A percentile compares a stretch with the other conserved stretches of the same genome.
phyloP scores from a whole-genome alignment of 306 rosid genomes.

The Geum urbanum region DNA sequence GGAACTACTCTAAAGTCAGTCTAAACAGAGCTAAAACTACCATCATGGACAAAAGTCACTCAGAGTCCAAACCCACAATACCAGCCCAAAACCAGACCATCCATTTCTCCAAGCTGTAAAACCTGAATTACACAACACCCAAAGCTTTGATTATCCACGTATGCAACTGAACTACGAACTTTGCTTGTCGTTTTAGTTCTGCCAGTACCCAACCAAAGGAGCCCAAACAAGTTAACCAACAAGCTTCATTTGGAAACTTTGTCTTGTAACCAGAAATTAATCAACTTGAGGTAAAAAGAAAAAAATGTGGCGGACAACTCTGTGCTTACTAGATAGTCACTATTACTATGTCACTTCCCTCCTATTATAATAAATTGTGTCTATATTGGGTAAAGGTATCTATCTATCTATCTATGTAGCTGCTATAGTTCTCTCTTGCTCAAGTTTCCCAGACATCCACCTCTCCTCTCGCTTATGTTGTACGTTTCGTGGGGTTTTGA shows the following conservation, averaged over 20 bases:
- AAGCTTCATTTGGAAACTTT: not conserved
- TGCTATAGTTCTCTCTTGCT: not conserved
- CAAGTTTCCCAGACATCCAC: not conserved
- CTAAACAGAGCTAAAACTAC: constrained; percentile 6
- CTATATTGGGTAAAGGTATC: not conserved
- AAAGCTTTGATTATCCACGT: too few species aligned
- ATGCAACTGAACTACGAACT: not conserved
- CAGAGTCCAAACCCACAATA: not conserved
- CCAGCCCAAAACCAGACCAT: not conserved
- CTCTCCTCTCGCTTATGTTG: not conserved
- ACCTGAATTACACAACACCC: not conserved
- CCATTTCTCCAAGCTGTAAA: not conserved
- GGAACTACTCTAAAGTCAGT: not conserved
- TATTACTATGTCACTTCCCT: not conserved
- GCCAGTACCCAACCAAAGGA: not conserved
- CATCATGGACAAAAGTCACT: not conserved
- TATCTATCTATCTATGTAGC: not conserved
- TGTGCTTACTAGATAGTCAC: constrained; percentile 3
- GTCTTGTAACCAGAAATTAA: not conserved
- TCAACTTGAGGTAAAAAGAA: not conserved
- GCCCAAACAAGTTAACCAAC: not conserved
- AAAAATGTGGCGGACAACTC: constrained; percentile 1
- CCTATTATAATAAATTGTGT: not conserved
- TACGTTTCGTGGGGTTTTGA: constrained; percentile 5
- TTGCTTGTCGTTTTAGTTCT: constrained; percentile 10